These are phyloP conservation scores for Fusarium sacchari DNA, from an alignment of 2,329 filamentous ascomycete species.

Conservation along the genomic window DNA sequence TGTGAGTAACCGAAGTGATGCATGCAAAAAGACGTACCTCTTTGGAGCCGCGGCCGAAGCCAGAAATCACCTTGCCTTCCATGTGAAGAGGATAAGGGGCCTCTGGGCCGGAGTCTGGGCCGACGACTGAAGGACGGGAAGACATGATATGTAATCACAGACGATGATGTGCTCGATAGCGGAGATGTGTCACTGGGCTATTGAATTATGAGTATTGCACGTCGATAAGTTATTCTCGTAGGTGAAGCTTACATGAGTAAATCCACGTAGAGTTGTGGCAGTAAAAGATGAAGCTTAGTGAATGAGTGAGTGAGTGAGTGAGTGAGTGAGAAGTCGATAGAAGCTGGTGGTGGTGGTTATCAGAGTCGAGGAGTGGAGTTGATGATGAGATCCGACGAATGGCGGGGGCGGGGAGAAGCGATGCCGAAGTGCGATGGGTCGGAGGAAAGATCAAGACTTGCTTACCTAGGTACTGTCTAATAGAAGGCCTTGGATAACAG, in stretches of 20 bases:
- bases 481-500: not conserved
- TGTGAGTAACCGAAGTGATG: not conserved
- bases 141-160: conserved; percentile 40
- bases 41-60: conserved; percentile 93
- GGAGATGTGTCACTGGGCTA: not conserved
- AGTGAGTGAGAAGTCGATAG: conserved; percentile 13
- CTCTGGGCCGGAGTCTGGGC: conserved; percentile 77
- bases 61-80: conserved; percentile 87
- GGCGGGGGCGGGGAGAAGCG: conserved; percentile 29
- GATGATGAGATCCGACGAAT: conserved; percentile 23
- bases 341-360: conserved; percentile 23
- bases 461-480: conserved; percentile 7
- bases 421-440: conserved; percentile 25
- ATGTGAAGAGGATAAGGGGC: conserved; percentile 84
- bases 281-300: not conserved
- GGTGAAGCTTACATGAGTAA: not conserved
- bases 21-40: conserved; percentile 66
- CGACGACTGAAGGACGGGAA: conserved; percentile 74
- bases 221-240: not conserved
- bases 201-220: not conserved
- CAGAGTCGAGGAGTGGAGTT: conserved; percentile 15
- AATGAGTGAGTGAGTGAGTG: not conserved
- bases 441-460: conserved; percentile 12
- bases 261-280: not conserved
- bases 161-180: not conserved